Evolutionary conservation across 2,329 filamentous ascomycete species (phyloP).

Genomic region (Cladosporium velox): DNA sequence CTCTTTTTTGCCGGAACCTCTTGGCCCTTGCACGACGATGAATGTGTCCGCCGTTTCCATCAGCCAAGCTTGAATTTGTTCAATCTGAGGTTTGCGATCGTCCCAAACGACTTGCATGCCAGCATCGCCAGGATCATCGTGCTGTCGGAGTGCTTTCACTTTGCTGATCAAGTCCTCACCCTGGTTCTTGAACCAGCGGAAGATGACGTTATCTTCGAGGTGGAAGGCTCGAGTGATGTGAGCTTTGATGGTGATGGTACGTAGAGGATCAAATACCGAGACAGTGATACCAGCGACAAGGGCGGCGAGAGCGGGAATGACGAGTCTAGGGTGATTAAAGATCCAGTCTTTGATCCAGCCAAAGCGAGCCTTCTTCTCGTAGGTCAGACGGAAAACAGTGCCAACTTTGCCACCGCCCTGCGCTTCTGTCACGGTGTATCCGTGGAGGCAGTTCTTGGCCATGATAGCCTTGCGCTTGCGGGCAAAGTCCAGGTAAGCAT

Average conservation of each 20-base stretch:
- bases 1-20: conserved; percentile 87
- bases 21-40: conserved; percentile 87
- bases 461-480: conserved; percentile 75
- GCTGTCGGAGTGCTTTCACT: conserved; percentile 48
- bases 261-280: conserved; percentile 88
- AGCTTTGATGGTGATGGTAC: conserved; percentile 86
- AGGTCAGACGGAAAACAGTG: conserved; percentile 78
- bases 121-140: conserved; percentile 58
- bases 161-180: conserved; percentile 61
- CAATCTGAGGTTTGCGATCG: conserved; percentile 78
- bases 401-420: conserved; percentile 73
- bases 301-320: conserved; percentile 80
- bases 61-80: conserved; percentile 80
- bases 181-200: conserved; percentile 79
- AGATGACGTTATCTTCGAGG: conserved; percentile 70
- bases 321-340: conserved; percentile 79
- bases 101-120: conserved; percentile 83
- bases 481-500: conserved; percentile 76
- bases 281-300: conserved; percentile 81
- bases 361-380: conserved; percentile 74
- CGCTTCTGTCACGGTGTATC: conserved; percentile 67
- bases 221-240: conserved; percentile 80
- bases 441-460: conserved; percentile 91
- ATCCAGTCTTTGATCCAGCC: conserved; percentile 88
- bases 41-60: conserved; percentile 89